Percentiles rank a stretch among this genome's conserved stretches.
phyloP scores from a whole-genome alignment of 441 rosid species.

The Capsella rubella region DNA sequence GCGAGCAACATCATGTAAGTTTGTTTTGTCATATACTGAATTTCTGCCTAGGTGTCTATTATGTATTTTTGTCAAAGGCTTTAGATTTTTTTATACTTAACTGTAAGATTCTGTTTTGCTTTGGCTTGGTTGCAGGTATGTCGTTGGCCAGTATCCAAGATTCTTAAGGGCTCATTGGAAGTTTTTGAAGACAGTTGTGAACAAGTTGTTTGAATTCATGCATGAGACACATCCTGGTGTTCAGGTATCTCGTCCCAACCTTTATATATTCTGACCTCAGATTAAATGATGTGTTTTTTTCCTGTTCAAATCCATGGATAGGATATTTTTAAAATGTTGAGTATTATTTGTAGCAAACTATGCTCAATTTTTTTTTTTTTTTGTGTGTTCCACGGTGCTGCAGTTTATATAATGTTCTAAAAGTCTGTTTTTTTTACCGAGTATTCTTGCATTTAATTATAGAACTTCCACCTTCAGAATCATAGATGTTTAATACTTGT shows the following conservation, averaged over 20 bases:
- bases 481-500: constrained; percentile 17
- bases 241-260: constrained; percentile 63
- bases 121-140: constrained; percentile 74
- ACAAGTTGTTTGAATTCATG: constrained; percentile 99
- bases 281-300: too few relatives aligned
- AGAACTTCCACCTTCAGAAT: not conserved
- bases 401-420: not conserved
- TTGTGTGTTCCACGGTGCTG: not conserved
- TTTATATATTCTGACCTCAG: not conserved
- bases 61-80: not conserved
- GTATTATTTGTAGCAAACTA: not conserved
- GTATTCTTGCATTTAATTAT: not conserved
- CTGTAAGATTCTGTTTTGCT: constrained; percentile 24
- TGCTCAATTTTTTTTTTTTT: constrained; percentile 3
- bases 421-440: not conserved
- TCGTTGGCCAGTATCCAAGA: constrained; percentile 99
- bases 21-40: constrained; percentile 25
- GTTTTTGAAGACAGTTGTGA: constrained; percentile 98
- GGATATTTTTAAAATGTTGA: too few relatives aligned
- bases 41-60: not conserved
- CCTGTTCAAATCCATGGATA: too few relatives aligned
- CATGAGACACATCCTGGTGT: constrained; percentile 99
- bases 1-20: constrained; percentile 99
- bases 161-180: constrained; percentile 99
- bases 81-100: constrained; percentile 17